Evolutionary conservation across 169 alveolate species (phyloP).

Genomic region (Eimeria acervulina): DNA sequence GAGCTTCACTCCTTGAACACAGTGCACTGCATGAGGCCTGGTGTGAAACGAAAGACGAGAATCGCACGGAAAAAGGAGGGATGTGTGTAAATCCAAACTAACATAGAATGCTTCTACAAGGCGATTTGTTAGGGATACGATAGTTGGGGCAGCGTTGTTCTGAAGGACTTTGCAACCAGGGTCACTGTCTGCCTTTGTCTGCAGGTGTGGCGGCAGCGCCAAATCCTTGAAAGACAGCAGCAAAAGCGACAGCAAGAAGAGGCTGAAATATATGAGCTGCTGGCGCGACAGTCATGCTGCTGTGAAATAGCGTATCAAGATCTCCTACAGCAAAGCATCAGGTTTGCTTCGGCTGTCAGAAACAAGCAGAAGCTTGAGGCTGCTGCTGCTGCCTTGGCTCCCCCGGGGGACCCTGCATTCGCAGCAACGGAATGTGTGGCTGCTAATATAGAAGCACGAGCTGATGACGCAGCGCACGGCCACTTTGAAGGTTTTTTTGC

Average conservation of each 20-base stretch:
- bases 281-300: conserved; percentile 65
- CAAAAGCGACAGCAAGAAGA: conserved; percentile 13
- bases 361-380: conserved; percentile 46
- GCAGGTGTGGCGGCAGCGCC: conserved; percentile 49
- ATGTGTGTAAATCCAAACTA: not conserved
- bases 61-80: not conserved
- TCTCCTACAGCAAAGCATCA: conserved; percentile 31
- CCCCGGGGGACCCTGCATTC: conserved; percentile 35
- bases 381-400: conserved; percentile 23
- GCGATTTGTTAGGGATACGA: not conserved
- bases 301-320: conserved; percentile 66
- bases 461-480: not conserved
- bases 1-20: not conserved
- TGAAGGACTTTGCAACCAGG: not conserved
- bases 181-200: not conserved
- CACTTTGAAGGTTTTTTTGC: not conserved
- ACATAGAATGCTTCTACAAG: not conserved
- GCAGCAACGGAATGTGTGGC: conserved; percentile 5
- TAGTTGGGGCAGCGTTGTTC: not conserved
- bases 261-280: conserved; percentile 20
- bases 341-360: conserved; percentile 21
- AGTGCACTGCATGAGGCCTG: not conserved
- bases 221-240: not conserved
- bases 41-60: not conserved
- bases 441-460: not conserved